Conservation (phyloP, 768 basidiomycete genomes). For the Filobasidium floriforme region DNA sequence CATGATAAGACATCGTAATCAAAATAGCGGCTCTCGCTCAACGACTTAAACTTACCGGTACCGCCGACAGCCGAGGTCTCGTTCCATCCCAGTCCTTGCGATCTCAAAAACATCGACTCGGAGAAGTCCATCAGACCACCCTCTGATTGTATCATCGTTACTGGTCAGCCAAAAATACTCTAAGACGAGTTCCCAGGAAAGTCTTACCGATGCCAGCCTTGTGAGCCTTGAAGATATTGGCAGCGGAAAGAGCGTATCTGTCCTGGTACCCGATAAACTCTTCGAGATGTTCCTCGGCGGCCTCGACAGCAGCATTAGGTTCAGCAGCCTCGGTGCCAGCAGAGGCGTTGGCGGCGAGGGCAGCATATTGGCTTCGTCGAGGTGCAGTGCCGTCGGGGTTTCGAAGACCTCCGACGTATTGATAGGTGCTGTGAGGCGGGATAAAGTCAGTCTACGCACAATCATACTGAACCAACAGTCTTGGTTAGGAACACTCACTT, state of each 20-base stretch:
- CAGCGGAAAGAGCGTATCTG: constrained; percentile 21
- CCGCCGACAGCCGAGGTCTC: constrained; percentile 25
- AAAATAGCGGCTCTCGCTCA: not conserved
- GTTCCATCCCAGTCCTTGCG: constrained; percentile 24
- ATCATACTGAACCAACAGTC: no score
- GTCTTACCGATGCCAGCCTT: constrained; percentile 28
- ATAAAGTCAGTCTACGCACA: no score
- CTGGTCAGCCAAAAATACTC: not conserved
- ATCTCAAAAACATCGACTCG: constrained; percentile 13
- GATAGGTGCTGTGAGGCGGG: constrained; percentile 20
- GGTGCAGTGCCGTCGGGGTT: constrained; percentile 30
- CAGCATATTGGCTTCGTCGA: constrained; percentile 26
- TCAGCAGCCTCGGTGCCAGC: constrained; percentile 8
- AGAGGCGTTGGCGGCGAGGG: constrained; percentile 16
- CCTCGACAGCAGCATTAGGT: constrained; percentile 18
- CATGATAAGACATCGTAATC: not conserved
- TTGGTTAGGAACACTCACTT: constrained; percentile 1
- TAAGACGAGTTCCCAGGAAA: not conserved
- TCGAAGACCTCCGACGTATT: constrained; percentile 24
- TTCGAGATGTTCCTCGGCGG: constrained; percentile 21
- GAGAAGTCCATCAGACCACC: constrained; percentile 25
- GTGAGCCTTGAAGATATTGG: constrained; percentile 30
- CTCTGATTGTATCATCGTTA: not conserved
- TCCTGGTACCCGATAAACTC: constrained; percentile 21
- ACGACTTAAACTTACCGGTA: constrained; percentile 9